phyloP scores from a whole-genome alignment of 352 stramenopile species.

The Thraustochytrium sp. region DNA sequence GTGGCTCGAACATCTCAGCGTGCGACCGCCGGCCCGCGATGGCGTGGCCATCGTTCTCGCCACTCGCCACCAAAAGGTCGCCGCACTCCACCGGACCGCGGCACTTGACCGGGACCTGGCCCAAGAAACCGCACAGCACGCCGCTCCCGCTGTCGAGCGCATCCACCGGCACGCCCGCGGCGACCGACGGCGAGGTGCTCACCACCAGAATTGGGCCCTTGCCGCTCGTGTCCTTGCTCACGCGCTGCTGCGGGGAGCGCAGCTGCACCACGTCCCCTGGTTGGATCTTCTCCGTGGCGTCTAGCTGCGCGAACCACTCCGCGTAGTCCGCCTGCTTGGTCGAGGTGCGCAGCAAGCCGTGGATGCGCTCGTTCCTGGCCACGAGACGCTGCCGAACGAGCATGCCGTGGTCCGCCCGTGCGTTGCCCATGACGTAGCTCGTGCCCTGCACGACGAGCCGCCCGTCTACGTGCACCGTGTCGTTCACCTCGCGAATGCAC shows the following conservation, averaged over 20 bases:
- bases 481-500: neutral
- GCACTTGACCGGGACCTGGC: slow-evolving; percentile 42
- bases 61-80: slow-evolving; percentile 39
- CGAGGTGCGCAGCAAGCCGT: slow-evolving; percentile 24
- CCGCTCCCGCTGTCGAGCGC: neutral
- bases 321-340: slow-evolving; percentile 42
- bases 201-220: slow-evolving; percentile 39
- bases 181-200: slow-evolving; percentile 43
- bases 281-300: neutral
- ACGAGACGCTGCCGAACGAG: neutral
- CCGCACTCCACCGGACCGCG: slow-evolving; percentile 32
- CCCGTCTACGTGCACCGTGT: neutral
- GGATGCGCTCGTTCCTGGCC: neutral
- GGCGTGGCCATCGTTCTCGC: slow-evolving; percentile 33
- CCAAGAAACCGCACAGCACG: slow-evolving; percentile 41
- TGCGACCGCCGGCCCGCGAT: neutral
- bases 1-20: neutral
- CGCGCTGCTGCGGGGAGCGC: slow-evolving; percentile 28
- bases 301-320: slow-evolving; percentile 33
- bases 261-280: slow-evolving; percentile 45
- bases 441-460: neutral
- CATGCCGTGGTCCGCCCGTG: neutral
- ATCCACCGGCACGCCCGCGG: slow-evolving; percentile 25
- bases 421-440: neutral
- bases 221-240: slow-evolving; percentile 38